Evolutionary conservation across 1,284 basidiomycete genomes (phyloP).

Genomic region (Ganoderma sp.): DNA sequence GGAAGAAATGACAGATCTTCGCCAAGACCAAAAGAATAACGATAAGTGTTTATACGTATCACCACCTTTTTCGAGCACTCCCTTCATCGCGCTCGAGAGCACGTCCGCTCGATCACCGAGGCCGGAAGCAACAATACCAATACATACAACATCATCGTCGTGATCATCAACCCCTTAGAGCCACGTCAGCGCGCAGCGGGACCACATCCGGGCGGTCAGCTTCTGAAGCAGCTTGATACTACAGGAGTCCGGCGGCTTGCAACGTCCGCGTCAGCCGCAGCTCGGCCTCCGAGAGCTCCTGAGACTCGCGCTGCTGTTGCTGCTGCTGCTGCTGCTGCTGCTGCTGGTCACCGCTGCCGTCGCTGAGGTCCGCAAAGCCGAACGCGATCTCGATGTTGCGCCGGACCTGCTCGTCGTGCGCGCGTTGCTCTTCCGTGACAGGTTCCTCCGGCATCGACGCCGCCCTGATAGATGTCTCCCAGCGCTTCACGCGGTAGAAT

Average conservation of each 20-base stretch:
- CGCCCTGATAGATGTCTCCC: slow-evolving; percentile 68
- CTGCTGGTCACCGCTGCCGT: slow-evolving; percentile 13
- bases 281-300: slow-evolving; percentile 45
- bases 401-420: slow-evolving; percentile 53
- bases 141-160: background rate
- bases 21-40: background rate
- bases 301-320: slow-evolving; percentile 1
- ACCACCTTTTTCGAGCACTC: background rate
- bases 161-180: too few species aligned
- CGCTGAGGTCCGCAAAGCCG: slow-evolving; percentile 43
- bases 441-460: slow-evolving; percentile 43
- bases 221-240: background rate
- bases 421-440: slow-evolving; percentile 50
- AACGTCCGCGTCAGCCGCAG: slow-evolving; percentile 56
- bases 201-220: background rate
- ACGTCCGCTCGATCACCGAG: background rate
- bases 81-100: background rate
- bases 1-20: background rate
- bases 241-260: slow-evolving; percentile 58
- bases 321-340: background rate
- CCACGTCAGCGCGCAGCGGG: background rate
- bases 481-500: slow-evolving; percentile 86
- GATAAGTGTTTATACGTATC: background rate
- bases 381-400: slow-evolving; percentile 56
- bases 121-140: background rate